phyloP scores from a whole-genome alignment of 164 flowering plant genomes.

The Magnolia kwangsiensis region DNA sequence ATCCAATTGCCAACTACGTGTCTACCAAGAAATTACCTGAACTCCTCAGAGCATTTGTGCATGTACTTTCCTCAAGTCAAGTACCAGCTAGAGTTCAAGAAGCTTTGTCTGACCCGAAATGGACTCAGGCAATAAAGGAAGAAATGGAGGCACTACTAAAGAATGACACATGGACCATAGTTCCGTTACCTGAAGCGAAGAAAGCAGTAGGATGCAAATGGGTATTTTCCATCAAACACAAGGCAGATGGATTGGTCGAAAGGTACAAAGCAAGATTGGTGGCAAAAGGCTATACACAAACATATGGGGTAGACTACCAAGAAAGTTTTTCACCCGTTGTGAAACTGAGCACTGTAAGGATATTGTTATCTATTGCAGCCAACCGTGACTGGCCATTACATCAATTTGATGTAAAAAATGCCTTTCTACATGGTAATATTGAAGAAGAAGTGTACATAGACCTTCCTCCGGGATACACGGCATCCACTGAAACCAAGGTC shows the following conservation, averaged over 20 bases:
- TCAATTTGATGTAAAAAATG: too few species aligned
- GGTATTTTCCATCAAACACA: neutral
- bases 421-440: neutral
- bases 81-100: neutral
- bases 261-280: neutral
- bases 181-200: neutral
- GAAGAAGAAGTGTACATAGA: conserved; percentile 4
- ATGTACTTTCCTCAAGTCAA: neutral
- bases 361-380: neutral
- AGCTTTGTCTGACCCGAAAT: neutral
- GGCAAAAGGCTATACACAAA: neutral
- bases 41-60: neutral
- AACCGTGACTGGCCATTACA: neutral
- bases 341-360: neutral
- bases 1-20: too few species aligned
- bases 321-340: neutral
- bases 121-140: neutral
- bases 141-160: neutral
- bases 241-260: neutral
- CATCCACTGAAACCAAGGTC: neutral
- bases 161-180: neutral
- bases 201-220: too few species aligned
- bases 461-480: neutral
- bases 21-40: too few species aligned
- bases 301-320: neutral